Conservation (phyloP, 1,284 basidiomycete species). For the Trichosporon asahii region DNA sequence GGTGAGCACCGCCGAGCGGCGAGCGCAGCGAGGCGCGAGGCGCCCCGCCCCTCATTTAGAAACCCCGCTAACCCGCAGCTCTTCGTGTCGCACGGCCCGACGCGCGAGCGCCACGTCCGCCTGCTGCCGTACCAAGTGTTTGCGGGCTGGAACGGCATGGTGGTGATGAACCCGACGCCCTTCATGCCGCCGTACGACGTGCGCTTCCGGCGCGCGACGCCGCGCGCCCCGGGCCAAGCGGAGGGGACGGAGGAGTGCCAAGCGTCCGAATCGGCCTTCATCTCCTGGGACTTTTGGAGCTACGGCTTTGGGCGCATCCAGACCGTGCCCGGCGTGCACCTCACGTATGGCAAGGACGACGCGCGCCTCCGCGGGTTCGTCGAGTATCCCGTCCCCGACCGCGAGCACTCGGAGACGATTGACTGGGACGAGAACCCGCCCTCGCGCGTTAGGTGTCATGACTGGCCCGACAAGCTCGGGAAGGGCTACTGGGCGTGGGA, state of each 20-base stretch:
- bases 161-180: slow-evolving; percentile 46
- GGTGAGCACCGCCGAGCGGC: slow-evolving; percentile 43
- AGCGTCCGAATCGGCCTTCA: slow-evolving; percentile 44
- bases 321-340: slow-evolving; percentile 47
- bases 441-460: slow-evolving; percentile 34
- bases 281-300: slow-evolving; percentile 53
- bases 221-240: slow-evolving; percentile 26
- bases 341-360: slow-evolving; percentile 48
- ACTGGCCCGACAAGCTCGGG: slow-evolving; percentile 44
- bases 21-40: background rate
- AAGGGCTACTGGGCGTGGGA: slow-evolving; percentile 39
- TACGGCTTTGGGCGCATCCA: slow-evolving; percentile 47
- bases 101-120: slow-evolving; percentile 38
- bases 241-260: slow-evolving; percentile 40
- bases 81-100: slow-evolving; percentile 41
- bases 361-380: slow-evolving; percentile 42
- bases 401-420: slow-evolving; percentile 27
- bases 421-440: slow-evolving; percentile 38
- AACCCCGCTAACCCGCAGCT: slow-evolving; percentile 32
- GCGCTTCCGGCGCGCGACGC: slow-evolving; percentile 39
- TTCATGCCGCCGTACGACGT: slow-evolving; percentile 47
- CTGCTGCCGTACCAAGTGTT: slow-evolving; percentile 53
- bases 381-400: slow-evolving; percentile 33
- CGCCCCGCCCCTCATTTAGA: background rate
- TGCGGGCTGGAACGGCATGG: slow-evolving; percentile 60